Base-by-base conservation (phyloP, 352 stramenopile species). In the Plasmopara viticola region DNA sequence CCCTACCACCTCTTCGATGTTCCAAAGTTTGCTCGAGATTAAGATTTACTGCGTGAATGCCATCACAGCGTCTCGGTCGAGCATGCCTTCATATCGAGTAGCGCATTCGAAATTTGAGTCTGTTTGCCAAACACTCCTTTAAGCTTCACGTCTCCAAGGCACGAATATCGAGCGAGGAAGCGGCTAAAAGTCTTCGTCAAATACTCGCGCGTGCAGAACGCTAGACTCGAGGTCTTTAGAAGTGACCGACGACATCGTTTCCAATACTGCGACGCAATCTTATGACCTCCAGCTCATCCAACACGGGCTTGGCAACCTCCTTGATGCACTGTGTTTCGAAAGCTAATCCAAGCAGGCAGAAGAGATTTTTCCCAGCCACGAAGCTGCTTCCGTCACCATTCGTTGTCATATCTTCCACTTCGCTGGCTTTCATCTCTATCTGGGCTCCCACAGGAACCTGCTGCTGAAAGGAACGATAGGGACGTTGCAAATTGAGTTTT, bases 201-300 rank as follows among this genome's bases (percentile, higher is more conserved):
- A 86, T 14, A 84, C 69, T 18, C 51, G 51, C 0, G 74, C 60
- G 13, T 72, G 55, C 18, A 86, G 50, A 41, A 75, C 15, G 8
- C 70, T 60, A 18, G 65, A 66, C 49, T 79, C 51, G n/a, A 86
- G 84, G 17, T 87, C 76, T 44, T 68, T 71, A 1, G 50, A 35
- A n/a, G 70, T 78, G 30, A 84, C 64, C 1, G 44, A 63, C 3
- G 67, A 53, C 44, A 87, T 58, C 62, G 77, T 67, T n/a, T 2
- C 70, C 70, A 6, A 93, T 67, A 37, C 56, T 66, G 28, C 62
- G 67, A 50, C 79, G 75, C 46, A 93, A 52, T 2, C 83, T 79
- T 54, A 89, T 56, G 20, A 90, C 66, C 39, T 91, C 83, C 18
- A 79, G 39, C 48, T 93, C 80, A 29, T 86, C 53, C 10, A 90